These are phyloP conservation scores for Boletus sensibilis DNA, from an alignment of 768 basidiomycete species.

Conservation along the genomic window DNA sequence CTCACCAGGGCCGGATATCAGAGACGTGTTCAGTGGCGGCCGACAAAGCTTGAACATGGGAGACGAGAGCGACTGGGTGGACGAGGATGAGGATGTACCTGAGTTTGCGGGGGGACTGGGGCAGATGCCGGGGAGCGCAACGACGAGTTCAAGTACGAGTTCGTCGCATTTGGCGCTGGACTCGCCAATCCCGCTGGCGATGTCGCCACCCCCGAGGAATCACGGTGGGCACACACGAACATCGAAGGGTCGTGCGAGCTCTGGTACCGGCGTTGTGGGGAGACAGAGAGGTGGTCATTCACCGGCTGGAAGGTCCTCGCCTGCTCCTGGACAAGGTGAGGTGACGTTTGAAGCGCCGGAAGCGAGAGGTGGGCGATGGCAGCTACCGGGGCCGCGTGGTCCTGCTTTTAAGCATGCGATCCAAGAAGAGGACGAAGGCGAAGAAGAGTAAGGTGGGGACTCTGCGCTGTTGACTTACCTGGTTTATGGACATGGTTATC, in stretches of 20 bases:
- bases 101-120: slow-evolving; percentile 79
- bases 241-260: slow-evolving; percentile 28
- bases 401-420: slow-evolving; percentile 70
- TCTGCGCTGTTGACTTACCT: slow-evolving; percentile 3
- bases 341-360: slow-evolving; percentile 47
- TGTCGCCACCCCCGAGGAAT: slow-evolving; percentile 51
- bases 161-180: slow-evolving; percentile 33
- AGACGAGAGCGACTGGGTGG: slow-evolving; percentile 87
- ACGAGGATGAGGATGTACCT: slow-evolving; percentile 75
- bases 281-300: slow-evolving; percentile 55
- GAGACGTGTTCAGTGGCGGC: slow-evolving; percentile 74
- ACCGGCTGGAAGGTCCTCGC: slow-evolving; percentile 58
- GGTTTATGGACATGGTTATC: slow-evolving; percentile 9
- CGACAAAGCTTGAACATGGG: slow-evolving; percentile 56
- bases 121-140: slow-evolving; percentile 42
- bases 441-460: slow-evolving; percentile 51
- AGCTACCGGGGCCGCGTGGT: slow-evolving; percentile 67
- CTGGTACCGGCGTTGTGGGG: slow-evolving; percentile 29
- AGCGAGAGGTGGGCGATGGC: slow-evolving; percentile 57
- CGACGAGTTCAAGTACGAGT: slow-evolving; percentile 26
- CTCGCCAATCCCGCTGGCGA: slow-evolving; percentile 40
- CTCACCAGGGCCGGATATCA: slow-evolving; percentile 51
- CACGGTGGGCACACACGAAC: slow-evolving; percentile 41
- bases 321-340: slow-evolving; percentile 50
- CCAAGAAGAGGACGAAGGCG: slow-evolving; percentile 85